These are phyloP conservation scores for Alternaria atra DNA, from an alignment of 2,329 filamentous ascomycete species.

Conservation along the genomic window DNA sequence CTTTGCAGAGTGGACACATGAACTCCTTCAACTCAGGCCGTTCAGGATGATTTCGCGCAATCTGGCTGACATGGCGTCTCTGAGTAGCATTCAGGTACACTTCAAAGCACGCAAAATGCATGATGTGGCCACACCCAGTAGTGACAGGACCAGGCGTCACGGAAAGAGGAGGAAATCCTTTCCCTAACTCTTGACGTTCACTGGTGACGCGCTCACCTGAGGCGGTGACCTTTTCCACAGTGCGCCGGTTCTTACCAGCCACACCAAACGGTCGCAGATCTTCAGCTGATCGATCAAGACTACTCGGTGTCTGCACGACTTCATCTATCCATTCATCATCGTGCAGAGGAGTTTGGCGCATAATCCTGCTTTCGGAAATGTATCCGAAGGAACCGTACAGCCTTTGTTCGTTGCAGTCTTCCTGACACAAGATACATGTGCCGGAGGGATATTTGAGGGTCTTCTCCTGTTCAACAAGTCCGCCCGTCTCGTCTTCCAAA, in stretches of 20 bases:
- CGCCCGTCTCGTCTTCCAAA: constrained; percentile 69
- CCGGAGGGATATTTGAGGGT: constrained; percentile 91
- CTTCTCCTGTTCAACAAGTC: constrained; percentile 70
- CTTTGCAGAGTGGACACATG: constrained; percentile 95
- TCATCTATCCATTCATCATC: constrained; percentile 87
- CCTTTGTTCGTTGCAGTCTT: constrained; percentile 88
- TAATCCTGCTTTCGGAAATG: constrained; percentile 82
- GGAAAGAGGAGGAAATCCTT: constrained; percentile 79
- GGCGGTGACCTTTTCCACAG: constrained; percentile 77
- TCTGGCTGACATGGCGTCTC: constrained; percentile 87
- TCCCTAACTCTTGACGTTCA: constrained; percentile 84
- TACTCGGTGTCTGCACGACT: constrained; percentile 78
- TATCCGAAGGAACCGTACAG: constrained; percentile 94
- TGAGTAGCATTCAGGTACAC: constrained; percentile 85
- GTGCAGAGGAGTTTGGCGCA: constrained; percentile 84
- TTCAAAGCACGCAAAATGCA: constrained; percentile 97
- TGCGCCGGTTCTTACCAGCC: constrained; percentile 82
- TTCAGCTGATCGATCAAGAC: constrained; percentile 86
- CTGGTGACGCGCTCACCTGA: constrained; percentile 74
- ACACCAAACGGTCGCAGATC: constrained; percentile 88
- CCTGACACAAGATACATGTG: constrained; percentile 95
- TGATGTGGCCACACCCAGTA: constrained; percentile 94
- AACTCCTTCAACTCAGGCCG: constrained; percentile 82
- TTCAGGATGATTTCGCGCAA: constrained; percentile 93
- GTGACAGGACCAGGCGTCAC: constrained; percentile 80